Conservation (phyloP, 768 basidiomycete species). For the Podaxis sp. region DNA sequence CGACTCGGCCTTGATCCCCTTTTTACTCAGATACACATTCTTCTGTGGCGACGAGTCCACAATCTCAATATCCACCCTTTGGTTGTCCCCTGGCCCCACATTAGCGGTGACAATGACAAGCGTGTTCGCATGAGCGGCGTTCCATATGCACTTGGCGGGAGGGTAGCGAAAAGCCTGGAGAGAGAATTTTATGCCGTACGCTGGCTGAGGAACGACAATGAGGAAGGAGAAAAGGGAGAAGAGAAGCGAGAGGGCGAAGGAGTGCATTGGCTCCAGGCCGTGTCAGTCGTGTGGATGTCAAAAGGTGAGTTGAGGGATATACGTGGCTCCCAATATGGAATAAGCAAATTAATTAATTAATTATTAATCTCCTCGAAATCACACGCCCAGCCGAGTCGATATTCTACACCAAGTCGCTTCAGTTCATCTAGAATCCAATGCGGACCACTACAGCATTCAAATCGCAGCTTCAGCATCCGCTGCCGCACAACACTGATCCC, state of each 20-base stretch:
- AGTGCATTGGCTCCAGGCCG: neutral
- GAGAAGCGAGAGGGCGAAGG: constrained; percentile 18
- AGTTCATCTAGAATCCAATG: constrained; percentile 9
- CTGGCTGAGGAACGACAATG: constrained; percentile 27
- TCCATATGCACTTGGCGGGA: constrained; percentile 90
- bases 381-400: constrained; percentile 11
- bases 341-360: neutral
- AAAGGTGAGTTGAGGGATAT: neutral
- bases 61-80: constrained; percentile 93
- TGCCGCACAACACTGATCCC: constrained; percentile 8
- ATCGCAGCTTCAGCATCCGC: neutral
- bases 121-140: constrained; percentile 79
- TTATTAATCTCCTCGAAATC: constrained; percentile 8
- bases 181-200: constrained; percentile 80
- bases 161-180: constrained; percentile 75
- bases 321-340: neutral
- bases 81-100: constrained; percentile 70
- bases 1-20: constrained; percentile 85
- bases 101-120: constrained; percentile 97
- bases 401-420: neutral
- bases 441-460: constrained; percentile 13
- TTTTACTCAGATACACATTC: constrained; percentile 91
- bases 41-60: constrained; percentile 81
- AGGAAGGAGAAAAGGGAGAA: constrained; percentile 26
- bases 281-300: neutral